Evolutionary conservation across 2,329 filamentous ascomycete genomes (phyloP), one percentile per base, ranked within the genome.

Genomic region (Cladosporium sp.): DNA sequence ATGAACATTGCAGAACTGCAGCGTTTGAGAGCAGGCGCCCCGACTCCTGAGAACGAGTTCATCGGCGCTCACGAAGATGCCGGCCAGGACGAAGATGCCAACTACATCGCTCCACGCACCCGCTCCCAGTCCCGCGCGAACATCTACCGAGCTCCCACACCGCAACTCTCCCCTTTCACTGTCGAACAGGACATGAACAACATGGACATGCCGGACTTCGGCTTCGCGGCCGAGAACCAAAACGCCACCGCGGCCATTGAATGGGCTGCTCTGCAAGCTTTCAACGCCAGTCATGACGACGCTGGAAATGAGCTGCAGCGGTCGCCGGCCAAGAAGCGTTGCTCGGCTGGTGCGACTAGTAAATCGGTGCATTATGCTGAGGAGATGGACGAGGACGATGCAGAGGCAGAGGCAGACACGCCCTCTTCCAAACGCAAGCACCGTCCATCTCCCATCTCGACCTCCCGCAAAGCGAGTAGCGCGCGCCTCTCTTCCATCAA

Each of bases 351-450:
- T n/a, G 27, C 9, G 7, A 17, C 27, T 20, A 43, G 17, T 13
- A 50, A 37, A 27, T 19, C 47, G 12, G 47, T 50, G n/a, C 40
- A 43, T n/a, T 50, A 43, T 15, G 27, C 47, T 13, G 47, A 50
- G 12, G 30, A n/a, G n/a, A n/a, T n/a, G 11, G 20, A 37, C 3
- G 22, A 29, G 40, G 20, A 47, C 15, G 11, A 32, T 1, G 37
- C n/a, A n/a, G n/a, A 41, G 17, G 36, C 19, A 7, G 37, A 40
- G 24, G 12, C 22, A 19, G 20, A 40, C 8, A n/a, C 7, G 27
- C 19, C 19, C 29, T 6, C 20, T 9, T 15, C 7, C 11, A 18
- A 29, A n/a, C 20, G 7, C 22, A 50, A 43, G 41, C 41, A 30
- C 30, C 30, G 47, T n/a, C 41, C 47, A 6, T 4, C 39, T 3